Base-by-base conservation (phyloP, 768 basidiomycete genomes). In the Pleurotus ostreatus region DNA sequence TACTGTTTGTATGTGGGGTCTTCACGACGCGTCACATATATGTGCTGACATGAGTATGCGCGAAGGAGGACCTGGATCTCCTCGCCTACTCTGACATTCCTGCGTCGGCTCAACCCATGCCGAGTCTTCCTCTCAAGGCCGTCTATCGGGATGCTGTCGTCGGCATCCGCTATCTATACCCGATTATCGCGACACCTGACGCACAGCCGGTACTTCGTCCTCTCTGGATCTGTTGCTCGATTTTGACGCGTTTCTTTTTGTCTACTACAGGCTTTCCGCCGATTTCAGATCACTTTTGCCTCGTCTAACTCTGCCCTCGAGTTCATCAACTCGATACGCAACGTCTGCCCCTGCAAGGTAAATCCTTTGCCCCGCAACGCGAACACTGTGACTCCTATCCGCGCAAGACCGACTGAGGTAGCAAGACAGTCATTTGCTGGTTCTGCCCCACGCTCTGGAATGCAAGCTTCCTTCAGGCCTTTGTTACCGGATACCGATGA, bases 51-150 rank as follows among this genome's bases (percentile, higher is more conserved):
- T 52, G 22, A 34, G 39, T 22, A 34, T 11, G 9, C 30, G 59
- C 62, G 23, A 30, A 92, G 90, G 90, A 92, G 70, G 88, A 92
- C 64, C 59, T 92, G 39, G 89, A 92, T 61, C 70, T 92, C 16
- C 70, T 91, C 20, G 76, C 82, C 1, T 88, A 89, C 66, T 88
- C 88, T 2, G 74, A 74, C 12, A 63, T 79, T 51, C 63, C 70
- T 20, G 63, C 71, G 15, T 58, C 63, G 30, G 51, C 39, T 5
- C 51, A 53, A 11, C 15, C 37, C 18, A 41, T 41, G 8, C 41
- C 39, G 61, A 79, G 80, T 20, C 74, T 86, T 30, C 88, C 90
- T n/a, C 70, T 92, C 43, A 91, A 90, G 67, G 89, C 88, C 6
- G 88, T 92, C 8, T 89, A 88, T 65, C 83, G 86, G 20, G 89